phyloP scores from a whole-genome alignment of 2,329 filamentous ascomycete genomes.

The Lizonia empirigonia region DNA sequence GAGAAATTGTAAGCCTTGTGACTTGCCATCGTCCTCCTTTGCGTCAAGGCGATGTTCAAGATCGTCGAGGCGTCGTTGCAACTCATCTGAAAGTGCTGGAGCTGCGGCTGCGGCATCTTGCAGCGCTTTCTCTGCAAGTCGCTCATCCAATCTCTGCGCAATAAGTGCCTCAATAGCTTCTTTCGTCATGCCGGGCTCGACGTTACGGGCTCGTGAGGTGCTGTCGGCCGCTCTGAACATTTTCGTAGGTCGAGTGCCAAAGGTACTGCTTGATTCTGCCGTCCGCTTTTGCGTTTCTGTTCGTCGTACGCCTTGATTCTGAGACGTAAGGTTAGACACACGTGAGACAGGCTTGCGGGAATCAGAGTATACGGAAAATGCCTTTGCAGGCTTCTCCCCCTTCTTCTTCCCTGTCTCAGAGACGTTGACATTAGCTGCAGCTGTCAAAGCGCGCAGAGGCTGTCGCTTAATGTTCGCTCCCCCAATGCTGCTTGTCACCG shows the following conservation, averaged over 20 bases:
- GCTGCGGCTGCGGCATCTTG: conserved; percentile 59
- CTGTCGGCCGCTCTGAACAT: conserved; percentile 44
- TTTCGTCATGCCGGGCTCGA: conserved; percentile 53
- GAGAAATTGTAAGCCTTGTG: conserved; percentile 82
- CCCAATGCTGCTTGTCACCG: conserved; percentile 40
- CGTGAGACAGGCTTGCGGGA: conserved; percentile 38
- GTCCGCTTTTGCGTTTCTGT: conserved; percentile 54
- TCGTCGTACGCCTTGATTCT: conserved; percentile 43
- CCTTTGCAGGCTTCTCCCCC: conserved; percentile 74
- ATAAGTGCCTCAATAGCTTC: conserved; percentile 89
- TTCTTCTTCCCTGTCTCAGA: conserved; percentile 60
- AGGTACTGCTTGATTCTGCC: conserved; percentile 46
- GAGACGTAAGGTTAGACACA: conserved; percentile 36
- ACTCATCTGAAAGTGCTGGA: conserved; percentile 70
- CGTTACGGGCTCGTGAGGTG: conserved; percentile 35
- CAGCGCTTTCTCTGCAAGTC: conserved; percentile 75
- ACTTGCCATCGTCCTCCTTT: conserved; percentile 70
- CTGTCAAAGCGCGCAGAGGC: conserved; percentile 76
- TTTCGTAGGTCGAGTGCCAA: conserved; percentile 50
- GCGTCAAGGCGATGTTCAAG: conserved; percentile 84
- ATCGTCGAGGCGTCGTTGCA: conserved; percentile 80
- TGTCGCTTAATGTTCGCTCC: conserved; percentile 64
- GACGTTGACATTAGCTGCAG: conserved; percentile 74
- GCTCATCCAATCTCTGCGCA: conserved; percentile 88
- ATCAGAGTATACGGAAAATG: conserved; percentile 87